These are phyloP conservation scores for Dillenia turbinata DNA, from an alignment of 164 flowering plant species.

Conservation along the genomic window DNA sequence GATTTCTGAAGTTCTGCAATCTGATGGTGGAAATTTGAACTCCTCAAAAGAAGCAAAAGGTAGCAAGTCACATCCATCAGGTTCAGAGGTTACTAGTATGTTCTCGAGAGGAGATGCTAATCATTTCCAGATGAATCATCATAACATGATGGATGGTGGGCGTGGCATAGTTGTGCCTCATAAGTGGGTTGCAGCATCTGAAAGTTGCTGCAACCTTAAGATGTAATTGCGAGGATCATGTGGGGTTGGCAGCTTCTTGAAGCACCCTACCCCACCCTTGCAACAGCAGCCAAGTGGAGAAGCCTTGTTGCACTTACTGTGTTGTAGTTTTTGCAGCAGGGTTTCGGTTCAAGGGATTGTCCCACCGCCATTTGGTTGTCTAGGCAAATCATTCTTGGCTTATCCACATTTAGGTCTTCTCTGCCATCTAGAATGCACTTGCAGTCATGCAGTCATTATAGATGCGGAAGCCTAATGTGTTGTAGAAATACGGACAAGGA, in stretches of 20 bases:
- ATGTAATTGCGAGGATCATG: conserved; percentile 26
- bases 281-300: conserved; percentile 33
- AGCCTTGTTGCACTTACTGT: conserved; percentile 19
- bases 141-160: conserved; percentile 32
- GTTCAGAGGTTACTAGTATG: conserved; percentile 62
- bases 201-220: conserved; percentile 53
- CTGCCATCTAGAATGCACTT: background rate
- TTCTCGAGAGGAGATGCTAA: conserved; percentile 36
- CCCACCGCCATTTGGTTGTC: conserved; percentile 43
- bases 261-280: conserved; percentile 23
- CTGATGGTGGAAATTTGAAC: conserved; percentile 44
- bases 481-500: no score
- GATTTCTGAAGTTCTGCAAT: conserved; percentile 56
- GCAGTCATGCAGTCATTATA: no score
- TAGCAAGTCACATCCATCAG: conserved; percentile 30
- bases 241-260: conserved; percentile 23
- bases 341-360: conserved; percentile 24
- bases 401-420: conserved; percentile 33
- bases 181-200: conserved; percentile 62
- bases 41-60: conserved; percentile 40
- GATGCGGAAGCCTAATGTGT: no score
- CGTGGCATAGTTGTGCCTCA: conserved; percentile 27
- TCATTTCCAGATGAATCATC: conserved; percentile 31
- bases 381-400: conserved; percentile 96
- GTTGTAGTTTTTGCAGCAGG: conserved; percentile 10